Percentiles rank a stretch among this genome's conserved stretches.
Evolutionary conservation across 257 asterid species (phyloP).

Genomic region (Solanum piurae): DNA sequence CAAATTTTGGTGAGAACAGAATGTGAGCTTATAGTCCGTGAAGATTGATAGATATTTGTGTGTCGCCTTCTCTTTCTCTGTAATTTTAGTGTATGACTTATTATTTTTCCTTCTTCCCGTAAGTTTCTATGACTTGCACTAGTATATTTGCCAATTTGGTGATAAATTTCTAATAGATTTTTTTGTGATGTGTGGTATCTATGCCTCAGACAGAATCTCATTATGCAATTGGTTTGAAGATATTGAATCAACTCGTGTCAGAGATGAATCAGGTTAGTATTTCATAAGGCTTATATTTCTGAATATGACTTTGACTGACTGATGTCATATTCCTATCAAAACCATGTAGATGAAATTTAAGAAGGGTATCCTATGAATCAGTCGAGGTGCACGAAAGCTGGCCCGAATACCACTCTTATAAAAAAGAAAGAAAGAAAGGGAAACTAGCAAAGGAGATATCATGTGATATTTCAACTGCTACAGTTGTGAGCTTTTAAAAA

Average conservation of each 20-base stretch:
- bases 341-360: not conserved
- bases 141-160: not conserved
- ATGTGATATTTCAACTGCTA: not conserved
- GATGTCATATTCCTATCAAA: not conserved
- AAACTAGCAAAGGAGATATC: not conserved
- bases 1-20: not conserved
- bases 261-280: conserved; percentile 92
- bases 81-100: not conserved
- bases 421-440: not conserved
- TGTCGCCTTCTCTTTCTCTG: not conserved
- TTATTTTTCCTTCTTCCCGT: not conserved
- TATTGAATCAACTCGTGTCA: conserved; percentile 85
- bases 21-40: not conserved
- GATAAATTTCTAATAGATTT: not conserved
- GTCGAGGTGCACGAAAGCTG: not conserved
- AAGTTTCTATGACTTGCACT: not conserved
- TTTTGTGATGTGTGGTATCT: conserved; percentile 8
- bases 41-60: not conserved
- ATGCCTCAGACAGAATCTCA: conserved; percentile 78
- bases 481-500: not conserved
- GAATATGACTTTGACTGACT: not conserved
- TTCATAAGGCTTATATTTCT: not conserved
- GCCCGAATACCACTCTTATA: not conserved
- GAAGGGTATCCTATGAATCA: not conserved
- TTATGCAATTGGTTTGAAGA: conserved; percentile 86